Conservation (phyloP, 805 yeast genomes). For the Middelhovenomyces tepae region DNA sequence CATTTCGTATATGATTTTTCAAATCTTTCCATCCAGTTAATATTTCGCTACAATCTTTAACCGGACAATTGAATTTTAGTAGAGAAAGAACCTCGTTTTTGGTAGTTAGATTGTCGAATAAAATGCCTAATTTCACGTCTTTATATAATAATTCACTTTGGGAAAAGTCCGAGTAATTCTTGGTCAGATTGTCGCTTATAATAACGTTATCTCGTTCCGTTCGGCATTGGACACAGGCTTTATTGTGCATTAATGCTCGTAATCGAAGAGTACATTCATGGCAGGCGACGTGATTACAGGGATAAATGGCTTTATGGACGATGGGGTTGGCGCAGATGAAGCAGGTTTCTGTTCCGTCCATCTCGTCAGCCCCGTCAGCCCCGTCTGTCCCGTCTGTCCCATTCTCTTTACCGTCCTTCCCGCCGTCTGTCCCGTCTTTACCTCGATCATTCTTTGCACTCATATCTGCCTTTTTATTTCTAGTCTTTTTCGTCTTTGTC, state of each 20-base stretch:
- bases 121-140: constrained; percentile 43
- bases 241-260: constrained; percentile 67
- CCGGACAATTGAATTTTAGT: constrained; percentile 49
- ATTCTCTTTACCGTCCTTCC: constrained; percentile 1
- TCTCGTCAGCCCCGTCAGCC: background rate
- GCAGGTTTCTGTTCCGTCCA: constrained; percentile 40
- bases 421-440: background rate
- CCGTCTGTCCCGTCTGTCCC: constrained; percentile 2
- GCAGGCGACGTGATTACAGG: constrained; percentile 82
- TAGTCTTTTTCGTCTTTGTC: no score
- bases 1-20: constrained; percentile 52
- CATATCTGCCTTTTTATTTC: no score
- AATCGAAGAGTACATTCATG: constrained; percentile 76
- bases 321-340: constrained; percentile 77
- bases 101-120: constrained; percentile 49
- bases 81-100: constrained; percentile 41
- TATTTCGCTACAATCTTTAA: constrained; percentile 32
- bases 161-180: constrained; percentile 31
- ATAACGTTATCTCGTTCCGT: constrained; percentile 47
- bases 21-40: constrained; percentile 47
- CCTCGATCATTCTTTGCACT: no score
- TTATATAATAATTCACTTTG: constrained; percentile 26
- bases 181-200: constrained; percentile 41
- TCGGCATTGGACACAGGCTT: constrained; percentile 77
- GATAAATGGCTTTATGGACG: constrained; percentile 56